Base-by-base conservation (phyloP, 305 asterid species). In the Fraxinus dipetala region DNA sequence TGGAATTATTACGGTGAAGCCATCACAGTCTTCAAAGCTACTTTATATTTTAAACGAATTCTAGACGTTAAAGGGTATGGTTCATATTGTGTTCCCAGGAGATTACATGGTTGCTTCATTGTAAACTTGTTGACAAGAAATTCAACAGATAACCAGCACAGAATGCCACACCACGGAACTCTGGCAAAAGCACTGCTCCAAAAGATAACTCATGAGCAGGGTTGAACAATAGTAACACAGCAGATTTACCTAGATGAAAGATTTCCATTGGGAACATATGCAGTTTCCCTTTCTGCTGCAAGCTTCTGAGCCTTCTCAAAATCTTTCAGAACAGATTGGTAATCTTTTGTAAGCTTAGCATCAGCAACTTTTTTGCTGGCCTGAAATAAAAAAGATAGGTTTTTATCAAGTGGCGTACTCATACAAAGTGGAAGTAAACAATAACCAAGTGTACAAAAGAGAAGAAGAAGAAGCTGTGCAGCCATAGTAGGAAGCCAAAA, bases 291-390 rank as follows among this genome's bases (percentile, higher is more conserved):
- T 78, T 92, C 82, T 18, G 90, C 93, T 59, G 93, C 95, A 87
- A 91, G 89, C 79, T 83, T 85, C 85, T 92, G 94, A 75, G 91
- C 91, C 86, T 91, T 92, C 76, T 92, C 91, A 83, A 89, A 92
- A 56, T 91, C 95, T 85, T 88, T 92, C 82, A 92, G 83, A 20
- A 91, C 90, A 67, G 89, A 80, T 84, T 91, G 90, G 78, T 90
- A 92, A 79, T 91, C 95, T 89, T 87, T 91, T 56, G 95, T 88
- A 83, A 92, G 93, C 86, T 92, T 92, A 59, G 91, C 92, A 86
- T 91, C 93, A 16, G 91, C 83, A n/a, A 91, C 81, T 81, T 89
- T 91, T 88, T 89, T 89, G 84, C 85, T 82, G 51, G 91, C 91
- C 97, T 92, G 87, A 74, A 76, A 72, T 79, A 0, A 76, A 73